These are phyloP conservation scores for Conidiobolus incongruus DNA, from an alignment of 371 early-diverging fungal genomes.

Conservation along the genomic window DNA sequence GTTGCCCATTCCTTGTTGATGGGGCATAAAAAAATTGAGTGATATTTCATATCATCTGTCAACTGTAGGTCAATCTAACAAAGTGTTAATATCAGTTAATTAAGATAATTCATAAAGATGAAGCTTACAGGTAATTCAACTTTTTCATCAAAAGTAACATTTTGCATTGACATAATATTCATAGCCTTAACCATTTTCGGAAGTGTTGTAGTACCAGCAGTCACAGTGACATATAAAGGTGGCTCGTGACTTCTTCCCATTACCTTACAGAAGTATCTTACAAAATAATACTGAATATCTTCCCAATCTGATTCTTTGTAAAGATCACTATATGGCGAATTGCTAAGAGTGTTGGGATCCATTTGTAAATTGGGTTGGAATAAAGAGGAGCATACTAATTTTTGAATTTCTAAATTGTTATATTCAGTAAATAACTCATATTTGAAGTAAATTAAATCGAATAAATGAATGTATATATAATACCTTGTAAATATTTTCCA, in stretches of 20 bases:
- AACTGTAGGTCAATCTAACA: constrained; percentile 56
- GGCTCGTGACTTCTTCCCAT: constrained; percentile 51
- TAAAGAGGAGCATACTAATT: constrained; percentile 40
- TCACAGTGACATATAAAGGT: constrained; percentile 54
- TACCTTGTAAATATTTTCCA: too few species aligned
- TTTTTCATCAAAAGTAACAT: constrained; percentile 66
- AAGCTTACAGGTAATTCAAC: constrained; percentile 55
- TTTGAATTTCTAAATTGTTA: constrained; percentile 35
- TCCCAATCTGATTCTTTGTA: constrained; percentile 20
- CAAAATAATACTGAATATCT: constrained; percentile 48
- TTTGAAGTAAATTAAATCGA: constrained; percentile 8
- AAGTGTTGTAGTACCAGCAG: constrained; percentile 71
- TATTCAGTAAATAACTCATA: not conserved
- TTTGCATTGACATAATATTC: too few species aligned
- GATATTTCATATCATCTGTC: constrained; percentile 56
- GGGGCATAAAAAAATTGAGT: constrained; percentile 95
- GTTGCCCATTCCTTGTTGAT: constrained; percentile 87
- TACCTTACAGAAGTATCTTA: constrained; percentile 67
- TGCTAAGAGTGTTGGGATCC: too few species aligned
- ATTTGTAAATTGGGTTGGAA: constrained; percentile 11
- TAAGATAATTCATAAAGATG: not conserved
- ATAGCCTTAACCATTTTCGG: constrained; percentile 80
- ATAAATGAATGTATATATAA: constrained; percentile 33
- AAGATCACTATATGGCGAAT: constrained; percentile 46
- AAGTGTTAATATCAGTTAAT: not conserved